These are phyloP conservation scores for Aureobasidium musti DNA, from an alignment of 2,329 filamentous ascomycete genomes.

Conservation along the genomic window DNA sequence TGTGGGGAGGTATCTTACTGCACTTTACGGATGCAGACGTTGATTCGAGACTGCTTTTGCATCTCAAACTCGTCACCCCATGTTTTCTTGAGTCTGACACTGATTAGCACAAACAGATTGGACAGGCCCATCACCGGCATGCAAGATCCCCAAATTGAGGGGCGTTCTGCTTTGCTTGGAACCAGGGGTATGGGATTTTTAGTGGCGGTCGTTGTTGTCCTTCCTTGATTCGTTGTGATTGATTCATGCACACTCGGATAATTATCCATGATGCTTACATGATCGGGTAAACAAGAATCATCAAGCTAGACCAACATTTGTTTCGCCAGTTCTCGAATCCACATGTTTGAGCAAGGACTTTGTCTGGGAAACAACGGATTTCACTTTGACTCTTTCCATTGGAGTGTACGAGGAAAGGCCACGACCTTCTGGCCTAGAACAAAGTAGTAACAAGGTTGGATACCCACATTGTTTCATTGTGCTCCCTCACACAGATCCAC, in stretches of 20 bases:
- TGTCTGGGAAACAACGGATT: neutral
- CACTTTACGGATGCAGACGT: no score
- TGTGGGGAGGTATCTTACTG: no score
- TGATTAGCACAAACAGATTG: neutral
- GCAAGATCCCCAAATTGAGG: neutral
- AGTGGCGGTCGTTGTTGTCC: neutral
- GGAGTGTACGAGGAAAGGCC: no score
- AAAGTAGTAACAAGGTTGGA: neutral
- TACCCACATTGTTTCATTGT: neutral
- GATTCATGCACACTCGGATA: neutral
- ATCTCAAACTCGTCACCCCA: neutral
- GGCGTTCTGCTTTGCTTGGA: neutral
- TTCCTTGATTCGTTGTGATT: no score
- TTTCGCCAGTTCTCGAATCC: no score
- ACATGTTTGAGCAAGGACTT: no score
- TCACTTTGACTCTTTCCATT: no score
- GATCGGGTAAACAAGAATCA: neutral
- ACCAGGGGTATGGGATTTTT: slow-evolving; percentile 4
- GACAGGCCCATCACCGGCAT: neutral
- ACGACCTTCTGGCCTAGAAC: no score
- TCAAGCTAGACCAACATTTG: neutral
- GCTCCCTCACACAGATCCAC: neutral
- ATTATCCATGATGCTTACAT: no score
- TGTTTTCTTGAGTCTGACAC: neutral
- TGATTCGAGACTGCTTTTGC: no score